These are phyloP conservation scores for Angomonas ambiguus DNA, from an alignment of 208 protist species.

Conservation along the genomic window DNA sequence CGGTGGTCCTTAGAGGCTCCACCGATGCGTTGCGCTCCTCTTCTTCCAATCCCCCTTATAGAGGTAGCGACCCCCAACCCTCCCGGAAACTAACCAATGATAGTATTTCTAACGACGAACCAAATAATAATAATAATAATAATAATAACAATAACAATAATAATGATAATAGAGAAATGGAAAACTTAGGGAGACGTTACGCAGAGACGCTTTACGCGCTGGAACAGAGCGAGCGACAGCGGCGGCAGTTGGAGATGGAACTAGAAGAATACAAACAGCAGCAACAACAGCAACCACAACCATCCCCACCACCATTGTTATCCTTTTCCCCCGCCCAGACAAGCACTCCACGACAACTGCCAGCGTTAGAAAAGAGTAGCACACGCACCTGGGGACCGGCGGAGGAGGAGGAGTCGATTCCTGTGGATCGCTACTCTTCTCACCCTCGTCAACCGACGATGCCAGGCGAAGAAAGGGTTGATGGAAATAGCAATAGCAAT, in stretches of 20 bases:
- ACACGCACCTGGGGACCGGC: background rate
- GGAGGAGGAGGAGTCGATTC: background rate
- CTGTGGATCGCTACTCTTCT: no score
- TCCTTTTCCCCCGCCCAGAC: background rate
- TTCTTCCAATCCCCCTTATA: no score
- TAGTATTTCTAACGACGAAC: background rate
- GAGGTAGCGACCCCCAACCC: no score
- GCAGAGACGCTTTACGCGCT: background rate
- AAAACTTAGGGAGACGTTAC: background rate
- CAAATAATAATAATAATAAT: background rate
- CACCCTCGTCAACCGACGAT: no score
- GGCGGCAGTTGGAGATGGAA: background rate
- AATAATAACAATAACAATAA: background rate
- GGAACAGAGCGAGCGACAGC: background rate
- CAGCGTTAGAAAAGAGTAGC: background rate
- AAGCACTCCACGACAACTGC: no score
- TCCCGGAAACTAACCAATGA: no score
- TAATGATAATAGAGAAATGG: background rate
- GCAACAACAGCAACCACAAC: no score
- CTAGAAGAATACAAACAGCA: no score
- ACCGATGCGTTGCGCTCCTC: no score
- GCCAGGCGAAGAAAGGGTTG: background rate
- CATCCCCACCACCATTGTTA: no score
- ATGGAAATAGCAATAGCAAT: no score
- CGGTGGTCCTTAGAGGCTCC: no score